Evolutionary conservation across 768 basidiomycete species (phyloP).

Genomic region (Kwoniella dendrophila): DNA sequence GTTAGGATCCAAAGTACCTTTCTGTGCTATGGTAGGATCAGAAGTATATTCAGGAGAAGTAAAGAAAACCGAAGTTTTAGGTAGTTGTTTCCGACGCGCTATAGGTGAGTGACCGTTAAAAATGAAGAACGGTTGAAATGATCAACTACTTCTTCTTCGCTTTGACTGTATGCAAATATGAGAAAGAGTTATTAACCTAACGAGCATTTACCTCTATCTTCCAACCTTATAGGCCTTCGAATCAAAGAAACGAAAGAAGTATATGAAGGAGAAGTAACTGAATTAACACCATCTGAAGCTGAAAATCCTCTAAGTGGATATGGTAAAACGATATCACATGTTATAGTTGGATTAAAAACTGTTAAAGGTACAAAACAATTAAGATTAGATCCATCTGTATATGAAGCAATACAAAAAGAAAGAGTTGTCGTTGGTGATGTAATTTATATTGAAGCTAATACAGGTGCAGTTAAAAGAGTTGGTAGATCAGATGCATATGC

Average conservation of each 20-base stretch:
- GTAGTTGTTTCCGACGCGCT: conserved; percentile 89
- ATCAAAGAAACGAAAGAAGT: conserved; percentile 99
- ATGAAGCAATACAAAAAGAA: conserved; percentile 96
- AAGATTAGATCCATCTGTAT: conserved; percentile 88
- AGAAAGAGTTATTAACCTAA: too few relatives aligned
- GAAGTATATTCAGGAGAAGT: conserved; percentile 97
- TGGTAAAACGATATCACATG: conserved; percentile 98
- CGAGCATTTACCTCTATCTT: background rate
- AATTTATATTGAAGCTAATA: conserved; percentile 89
- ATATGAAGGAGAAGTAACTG: conserved; percentile 97
- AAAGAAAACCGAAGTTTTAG: conserved; percentile 97
- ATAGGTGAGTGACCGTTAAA: conserved; percentile 73
- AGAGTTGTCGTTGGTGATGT: conserved; percentile 96
- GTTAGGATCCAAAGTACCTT: conserved; percentile 90
- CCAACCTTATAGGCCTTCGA: conserved; percentile 68
- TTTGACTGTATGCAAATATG: too few relatives aligned
- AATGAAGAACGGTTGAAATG: too few relatives aligned
- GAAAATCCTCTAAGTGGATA: conserved; percentile 97
- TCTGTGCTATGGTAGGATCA: conserved; percentile 97
- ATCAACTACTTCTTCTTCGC: too few relatives aligned
- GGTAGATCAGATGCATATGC: conserved; percentile 97
- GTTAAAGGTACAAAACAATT: conserved; percentile 92
- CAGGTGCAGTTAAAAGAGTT: conserved; percentile 93
- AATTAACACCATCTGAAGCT: conserved; percentile 91
- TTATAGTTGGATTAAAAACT: conserved; percentile 92